Evolutionary conservation across 108 stramenopile genomes (phyloP), one percentile per base, ranked within the genome.

Genomic region (Epithemia pelagica): DNA sequence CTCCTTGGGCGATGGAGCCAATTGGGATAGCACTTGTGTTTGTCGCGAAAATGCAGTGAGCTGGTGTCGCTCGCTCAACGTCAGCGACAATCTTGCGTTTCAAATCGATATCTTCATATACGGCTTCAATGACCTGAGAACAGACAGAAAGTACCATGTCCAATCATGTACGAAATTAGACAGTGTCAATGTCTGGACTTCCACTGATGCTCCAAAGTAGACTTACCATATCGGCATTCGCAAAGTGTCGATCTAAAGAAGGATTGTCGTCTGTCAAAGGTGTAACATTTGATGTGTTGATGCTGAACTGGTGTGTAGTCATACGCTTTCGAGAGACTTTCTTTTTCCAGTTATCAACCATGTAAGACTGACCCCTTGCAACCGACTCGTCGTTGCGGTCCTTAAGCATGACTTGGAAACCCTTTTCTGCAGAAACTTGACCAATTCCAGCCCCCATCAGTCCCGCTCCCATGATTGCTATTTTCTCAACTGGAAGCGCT

Each of bases 381-480:
- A 95, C 68, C 33, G 82, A 86, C 31, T 75, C 83, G 68, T 84
- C 89, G 73, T 92, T 83, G 64, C 95, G 89, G 81, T 99, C 99
- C 78, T 98, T 98, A 55, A 99, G 88, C 2, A 98, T 75, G 0
- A 99, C 97, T 15, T 79, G 67, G 67, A 86, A 77, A 22, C 27
- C 25, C 83, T 98, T 97, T 78, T 96, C 96, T 52, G 96, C 96
- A 30, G 94, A 79, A 5, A 99, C 96, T 79, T 99, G 96, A 8
- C 97, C 97, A 74, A 99, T 98, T 21, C 99, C 99, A 22, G 97
- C 96, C 54, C 99, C 99, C 99, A 99, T 99, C 55, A 99, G 87
- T 30, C 99, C 99, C 2, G 97, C 97, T 21, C 99, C 99, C 73
- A 98, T 91, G 24, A 99, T 97, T 0, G 96, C 97, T 5, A 99